Evolutionary conservation across 768 basidiomycete genomes (phyloP), one percentile per base, ranked within the genome.

Genomic region (Mycena floridula): DNA sequence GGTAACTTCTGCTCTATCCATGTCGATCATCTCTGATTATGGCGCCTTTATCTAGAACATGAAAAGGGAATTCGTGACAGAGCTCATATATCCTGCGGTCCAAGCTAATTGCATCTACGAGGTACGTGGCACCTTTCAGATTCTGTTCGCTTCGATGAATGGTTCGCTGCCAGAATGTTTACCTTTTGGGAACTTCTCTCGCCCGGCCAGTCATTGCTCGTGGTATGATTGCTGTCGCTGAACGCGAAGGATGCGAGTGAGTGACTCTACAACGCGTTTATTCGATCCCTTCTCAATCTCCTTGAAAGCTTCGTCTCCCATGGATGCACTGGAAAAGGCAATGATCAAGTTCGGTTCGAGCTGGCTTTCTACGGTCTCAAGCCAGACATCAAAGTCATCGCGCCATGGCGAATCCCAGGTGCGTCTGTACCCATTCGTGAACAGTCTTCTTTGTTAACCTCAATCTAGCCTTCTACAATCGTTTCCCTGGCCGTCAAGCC

Each of bases 81-180:
- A 97, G 61, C 78, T 98, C 52, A 97, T 99, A 62, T 98, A 95
- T 66, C 96, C 96, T 21, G 95, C 96, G 36, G 82, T 99, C 12
- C 96, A 99, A 68, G 92, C 91, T 49, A 99, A 99, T 68, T 88
- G 86, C 68, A 98, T 98, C 68, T 99, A 99, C 68, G 96, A 99
- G 76, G 91, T 88, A 27, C 24, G 68, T 53, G 42, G 22, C 40
- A 38, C 45, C 40, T 30, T 37, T 18, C 11, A 7, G 8, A 16
- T 35, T 46, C 40, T 37, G 27, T 26, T 28, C 28, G 30, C 25
- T 42, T 24, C 44, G 30, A 25, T 35, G 15, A 28, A 26, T n/a
- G n/a, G n/a, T n/a, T n/a, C 38, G 48, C 20, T 51, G 43, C 26
- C 45, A 92, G 88, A 89, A 89, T 57, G 89, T 98, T 43, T 99